These are phyloP conservation scores for Orobanche coerulescens DNA, from an alignment of 257 asterid genomes.

Conservation along the genomic window DNA sequence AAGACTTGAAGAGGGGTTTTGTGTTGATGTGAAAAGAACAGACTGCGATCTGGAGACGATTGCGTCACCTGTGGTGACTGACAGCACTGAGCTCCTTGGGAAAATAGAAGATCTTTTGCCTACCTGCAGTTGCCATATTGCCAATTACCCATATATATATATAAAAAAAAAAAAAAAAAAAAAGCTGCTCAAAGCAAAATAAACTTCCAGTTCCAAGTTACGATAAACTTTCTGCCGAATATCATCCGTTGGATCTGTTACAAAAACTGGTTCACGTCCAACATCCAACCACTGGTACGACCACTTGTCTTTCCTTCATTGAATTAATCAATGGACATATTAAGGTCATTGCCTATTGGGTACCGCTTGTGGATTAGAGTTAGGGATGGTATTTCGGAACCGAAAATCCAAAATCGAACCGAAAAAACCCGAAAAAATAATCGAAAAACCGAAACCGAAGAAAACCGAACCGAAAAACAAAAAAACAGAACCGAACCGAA, in stretches of 20 bases:
- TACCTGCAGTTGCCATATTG: slow-evolving; percentile 23
- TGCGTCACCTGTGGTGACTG: slow-evolving; percentile 35
- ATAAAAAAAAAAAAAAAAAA: too few relatives aligned
- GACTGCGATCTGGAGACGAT: slow-evolving; percentile 29
- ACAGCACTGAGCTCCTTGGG: slow-evolving; percentile 8
- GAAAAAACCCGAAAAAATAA: too few relatives aligned
- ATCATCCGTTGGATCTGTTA: neutral
- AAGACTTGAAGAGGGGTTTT: neutral
- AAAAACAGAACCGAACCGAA: too few relatives aligned
- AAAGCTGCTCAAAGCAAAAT: slow-evolving; percentile 22
- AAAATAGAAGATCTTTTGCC: slow-evolving; percentile 27
- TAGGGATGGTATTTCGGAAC: too few relatives aligned
- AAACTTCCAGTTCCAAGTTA: slow-evolving; percentile 25
- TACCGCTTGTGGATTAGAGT: too few relatives aligned
- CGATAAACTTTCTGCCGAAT: slow-evolving; percentile 5
- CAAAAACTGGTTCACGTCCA: neutral
- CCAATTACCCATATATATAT: slow-evolving; percentile 42
- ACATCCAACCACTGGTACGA: neutral
- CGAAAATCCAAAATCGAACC: too few relatives aligned
- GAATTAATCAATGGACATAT: too few relatives aligned
- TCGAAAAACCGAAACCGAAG: too few relatives aligned
- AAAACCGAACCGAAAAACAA: too few relatives aligned
- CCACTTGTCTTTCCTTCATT: neutral
- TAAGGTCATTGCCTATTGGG: too few relatives aligned
- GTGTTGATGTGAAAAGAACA: slow-evolving; percentile 29